Evolutionary conservation across 495 filamentous ascomycete species (phyloP), one percentile per base, ranked within the genome.

Genomic region (Cenococcum geophilum): DNA sequence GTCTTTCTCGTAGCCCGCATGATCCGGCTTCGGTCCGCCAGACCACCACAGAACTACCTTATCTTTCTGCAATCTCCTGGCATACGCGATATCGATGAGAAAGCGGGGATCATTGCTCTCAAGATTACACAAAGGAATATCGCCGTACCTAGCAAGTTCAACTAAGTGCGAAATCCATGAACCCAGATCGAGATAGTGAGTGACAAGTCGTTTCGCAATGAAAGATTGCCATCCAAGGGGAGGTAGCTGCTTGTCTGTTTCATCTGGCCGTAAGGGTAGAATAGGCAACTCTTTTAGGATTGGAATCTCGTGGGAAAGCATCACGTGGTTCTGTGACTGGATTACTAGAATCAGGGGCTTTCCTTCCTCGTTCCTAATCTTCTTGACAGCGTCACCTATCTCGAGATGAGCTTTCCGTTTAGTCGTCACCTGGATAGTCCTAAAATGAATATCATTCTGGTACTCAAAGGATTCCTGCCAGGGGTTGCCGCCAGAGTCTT

Each of bases 21-120:
- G 93, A 67, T 99, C 93, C 25, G 95, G 93, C 56, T 83, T 82
- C 5, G 93, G 83, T 27, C 83, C 86, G 12, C 79, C 79, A 35
- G 91, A 96, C 93, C 93, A 99, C 93, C 93, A 99, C n/a, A 99
- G 79, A 16, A 99, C 87, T 5, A 99, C 89, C 62, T 92, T 92
- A 68, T 92, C 95, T 66, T 88, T 85, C 68, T 93, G 91, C 55
- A 99, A 76, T 11, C 95, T 84, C 55, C 93, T 77, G 0, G 93
- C 93, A 73, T 97, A 99, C 2, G 93, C 89, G 48, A 99, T 83
- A 70, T 99, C 93, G 68, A 99, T 97, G 55, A 97, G 75, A 71
- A 90, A 99, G 22, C 88, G 81, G 20, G 93, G 92, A 68, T 99
- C 93, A 65, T 97, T 92, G 47, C 83, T 85, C 70, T 97, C 95